Conservation (phyloP, 2,329 filamentous ascomycete genomes). For the Rhynchosporium graminicola region DNA sequence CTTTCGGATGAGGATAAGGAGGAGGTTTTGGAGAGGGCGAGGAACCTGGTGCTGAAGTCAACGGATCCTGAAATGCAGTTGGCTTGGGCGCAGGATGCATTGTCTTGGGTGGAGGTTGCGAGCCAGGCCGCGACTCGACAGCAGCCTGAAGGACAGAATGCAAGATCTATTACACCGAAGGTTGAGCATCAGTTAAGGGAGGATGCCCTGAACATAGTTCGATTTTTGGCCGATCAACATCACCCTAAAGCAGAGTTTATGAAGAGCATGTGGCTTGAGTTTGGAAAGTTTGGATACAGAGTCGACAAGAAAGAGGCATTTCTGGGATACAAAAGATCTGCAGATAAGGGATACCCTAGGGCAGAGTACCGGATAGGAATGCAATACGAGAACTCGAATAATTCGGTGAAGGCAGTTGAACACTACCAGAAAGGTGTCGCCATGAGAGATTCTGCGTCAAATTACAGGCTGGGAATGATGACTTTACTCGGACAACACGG, state of each 20-base stretch:
- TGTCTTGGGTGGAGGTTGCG: conserved; percentile 84
- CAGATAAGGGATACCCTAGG: conserved; percentile 80
- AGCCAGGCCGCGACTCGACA: conserved; percentile 65
- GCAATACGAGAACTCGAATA: conserved; percentile 95
- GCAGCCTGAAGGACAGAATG: conserved; percentile 44
- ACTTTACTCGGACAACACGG: conserved; percentile 91
- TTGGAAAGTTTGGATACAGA: conserved; percentile 90
- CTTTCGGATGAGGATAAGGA: conserved; percentile 94
- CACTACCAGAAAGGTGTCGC: conserved; percentile 85
- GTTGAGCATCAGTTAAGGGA: conserved; percentile 84
- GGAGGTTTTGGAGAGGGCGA: conserved; percentile 80
- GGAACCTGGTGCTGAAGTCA: conserved; percentile 81
- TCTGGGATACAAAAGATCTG: conserved; percentile 79
- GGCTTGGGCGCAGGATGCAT: conserved; percentile 91
- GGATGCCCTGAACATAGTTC: conserved; percentile 90
- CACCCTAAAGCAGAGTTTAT: conserved; percentile 96
- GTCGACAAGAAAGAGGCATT: conserved; percentile 96
- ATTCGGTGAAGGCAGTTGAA: conserved; percentile 84
- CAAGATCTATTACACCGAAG: conserved; percentile 76
- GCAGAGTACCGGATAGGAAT: conserved; percentile 98
- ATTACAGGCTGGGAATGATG: conserved; percentile 93
- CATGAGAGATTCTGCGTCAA: conserved; percentile 83
- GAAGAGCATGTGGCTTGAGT: conserved; percentile 94
- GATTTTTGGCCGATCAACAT: conserved; percentile 84
- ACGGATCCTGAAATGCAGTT: conserved; percentile 96